Base-by-base conservation (phyloP, 2,329 filamentous ascomycete species). In the Colletotrichum spinosum region DNA sequence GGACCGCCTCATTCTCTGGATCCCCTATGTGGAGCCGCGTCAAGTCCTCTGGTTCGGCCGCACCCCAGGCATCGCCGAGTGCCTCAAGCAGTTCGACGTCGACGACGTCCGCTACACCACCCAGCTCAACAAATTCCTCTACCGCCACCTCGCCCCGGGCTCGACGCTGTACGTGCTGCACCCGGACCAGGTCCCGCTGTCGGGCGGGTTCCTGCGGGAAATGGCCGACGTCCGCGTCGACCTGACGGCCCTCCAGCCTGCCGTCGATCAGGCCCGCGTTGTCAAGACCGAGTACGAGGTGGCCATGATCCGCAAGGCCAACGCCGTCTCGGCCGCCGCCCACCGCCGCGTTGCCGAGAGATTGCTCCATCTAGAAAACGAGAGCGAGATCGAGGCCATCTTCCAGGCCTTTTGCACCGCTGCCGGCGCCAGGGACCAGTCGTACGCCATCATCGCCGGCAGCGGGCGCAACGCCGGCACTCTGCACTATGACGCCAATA, bases 371-470 rank as follows among this genome's bases (percentile, higher is more conserved):
- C 87, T 94, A 67, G 83, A 78, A 15, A 97, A 92, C 70, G 95
- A 99, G 80, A 88, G 92, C 41, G 89, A 97, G 70, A 86, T 97
- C 34, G 92, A 97, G 74, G 93, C 92, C 48, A 81, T 90, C 10
- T 97, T 97, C 74, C 81, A 90, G 33, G 85, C 88, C 39, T 86
- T 87, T 25, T 97, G 93, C 75, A 88, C 92, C 54, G 85, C 90
- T 8, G 83, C 86, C 56, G 92, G 91, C 67, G 91, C 92, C 4
- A 91, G 91, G 68, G 82, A 88, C 55, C 92, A 97, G 80, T 90
- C 95, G 0, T 99, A 99, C 75, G 88, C 90, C 51, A 87, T 94
- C n/a, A 97, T 99, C 70, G 93, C 92, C 50, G 95, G 92, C 2
- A 88, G 91, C 2, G 95, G 95, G 1, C 75, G 83, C n/a, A 96